phyloP scores from a whole-genome alignment of 129 eudicot genomes.

The Scalesia atractyloides region DNA sequence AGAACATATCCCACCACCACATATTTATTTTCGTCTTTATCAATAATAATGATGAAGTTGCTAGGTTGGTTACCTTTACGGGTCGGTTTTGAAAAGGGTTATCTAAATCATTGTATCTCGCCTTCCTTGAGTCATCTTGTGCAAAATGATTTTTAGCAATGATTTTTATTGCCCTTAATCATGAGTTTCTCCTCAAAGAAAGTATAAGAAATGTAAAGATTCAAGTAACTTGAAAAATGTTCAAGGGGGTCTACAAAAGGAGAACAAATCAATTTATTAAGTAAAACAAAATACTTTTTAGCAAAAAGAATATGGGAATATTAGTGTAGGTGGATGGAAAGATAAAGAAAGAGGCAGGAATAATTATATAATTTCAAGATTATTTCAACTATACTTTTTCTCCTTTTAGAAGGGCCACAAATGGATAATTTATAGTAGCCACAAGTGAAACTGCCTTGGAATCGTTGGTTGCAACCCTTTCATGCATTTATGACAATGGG shows the following conservation, averaged over 20 bases:
- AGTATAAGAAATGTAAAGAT: conserved; percentile 13
- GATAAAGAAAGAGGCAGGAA: conserved; percentile 30
- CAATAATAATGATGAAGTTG: conserved; percentile 40
- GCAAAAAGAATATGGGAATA: conserved; percentile 15
- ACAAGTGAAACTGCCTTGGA: conserved; percentile 30
- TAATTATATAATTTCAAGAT: conserved; percentile 2
- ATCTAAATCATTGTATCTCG: conserved; percentile 22
- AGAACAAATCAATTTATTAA: neutral
- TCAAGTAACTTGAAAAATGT: conserved; percentile 24
- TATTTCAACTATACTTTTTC: conserved; percentile 28
- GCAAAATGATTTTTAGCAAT: conserved; percentile 39
- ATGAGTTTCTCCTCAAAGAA: conserved; percentile 21
- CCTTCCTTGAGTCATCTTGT: conserved; percentile 30
- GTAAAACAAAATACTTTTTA: conserved; percentile 28
- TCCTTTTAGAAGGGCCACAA: conserved; percentile 27
- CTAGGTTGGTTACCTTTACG: conserved; percentile 41
- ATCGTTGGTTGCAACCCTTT: conserved; percentile 33
- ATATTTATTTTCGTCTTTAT: conserved; percentile 31
- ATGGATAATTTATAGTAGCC: conserved; percentile 40
- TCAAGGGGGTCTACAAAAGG: conserved; percentile 27
- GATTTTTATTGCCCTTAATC: conserved; percentile 29
- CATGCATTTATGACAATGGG: conserved; percentile 51
- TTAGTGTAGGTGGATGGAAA: conserved; percentile 37
- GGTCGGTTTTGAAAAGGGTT: conserved; percentile 34
- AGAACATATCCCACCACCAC: conserved; percentile 35